Evolutionary conservation across 306 rosid genomes (phyloP).

Genomic region (Corylus americana): DNA sequence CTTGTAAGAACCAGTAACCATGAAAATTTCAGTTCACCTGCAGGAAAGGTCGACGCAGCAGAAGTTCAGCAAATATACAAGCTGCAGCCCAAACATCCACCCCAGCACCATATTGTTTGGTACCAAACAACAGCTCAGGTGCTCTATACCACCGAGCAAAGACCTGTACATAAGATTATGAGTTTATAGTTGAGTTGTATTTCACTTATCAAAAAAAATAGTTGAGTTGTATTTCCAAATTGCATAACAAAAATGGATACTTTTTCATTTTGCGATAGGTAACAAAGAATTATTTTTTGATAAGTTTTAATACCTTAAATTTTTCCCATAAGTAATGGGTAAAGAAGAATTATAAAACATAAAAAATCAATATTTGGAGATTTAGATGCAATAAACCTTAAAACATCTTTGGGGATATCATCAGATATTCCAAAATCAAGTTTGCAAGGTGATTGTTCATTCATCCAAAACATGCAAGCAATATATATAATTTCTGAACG

Average conservation of each 20-base stretch:
- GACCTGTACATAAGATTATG: slow-evolving; percentile 49
- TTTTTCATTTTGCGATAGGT: not conserved
- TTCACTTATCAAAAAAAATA: not conserved
- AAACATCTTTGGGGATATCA: not conserved
- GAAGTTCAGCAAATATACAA: slow-evolving; percentile 91
- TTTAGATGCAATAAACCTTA: not conserved
- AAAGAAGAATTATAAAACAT: not conserved
- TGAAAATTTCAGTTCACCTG: slow-evolving; percentile 54
- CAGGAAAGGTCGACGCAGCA: slow-evolving; percentile 88
- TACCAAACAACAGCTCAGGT: slow-evolving; percentile 91
- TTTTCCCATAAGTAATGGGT: too few relatives aligned
- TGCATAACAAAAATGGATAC: not conserved
- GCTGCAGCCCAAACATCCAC: slow-evolving; percentile 99
- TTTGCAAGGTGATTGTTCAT: not conserved
- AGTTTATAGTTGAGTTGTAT: slow-evolving; percentile 13
- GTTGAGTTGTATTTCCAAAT: not conserved
- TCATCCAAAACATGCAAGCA: not conserved
- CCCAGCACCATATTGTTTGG: slow-evolving; percentile 92
- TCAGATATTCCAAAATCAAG: not conserved
- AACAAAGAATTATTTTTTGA: not conserved
- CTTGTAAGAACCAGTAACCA: slow-evolving; percentile 4
- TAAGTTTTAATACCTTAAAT: too few relatives aligned
- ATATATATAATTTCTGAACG: not conserved
- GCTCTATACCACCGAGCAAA: slow-evolving; percentile 99
- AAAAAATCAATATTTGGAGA: not conserved